phyloP scores from a whole-genome alignment of 352 stramenopile species.

The Phytophthora agathidicida region DNA sequence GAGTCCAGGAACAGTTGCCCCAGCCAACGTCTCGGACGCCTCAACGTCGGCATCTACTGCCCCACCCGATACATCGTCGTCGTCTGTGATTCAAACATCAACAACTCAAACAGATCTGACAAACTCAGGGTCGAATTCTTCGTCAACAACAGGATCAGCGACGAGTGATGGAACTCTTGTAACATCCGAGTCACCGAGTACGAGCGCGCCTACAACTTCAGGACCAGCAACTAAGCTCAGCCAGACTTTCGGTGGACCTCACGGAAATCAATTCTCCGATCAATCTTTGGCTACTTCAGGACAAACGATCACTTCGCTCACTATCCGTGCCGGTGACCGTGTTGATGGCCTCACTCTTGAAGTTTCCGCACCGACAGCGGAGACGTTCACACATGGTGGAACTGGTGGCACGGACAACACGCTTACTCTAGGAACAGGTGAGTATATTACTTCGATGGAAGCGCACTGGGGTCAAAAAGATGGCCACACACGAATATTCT shows the following conservation, averaged over 20 bases:
- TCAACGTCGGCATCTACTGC: no score
- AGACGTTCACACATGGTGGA: constrained; percentile 24
- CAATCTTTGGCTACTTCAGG: constrained; percentile 13
- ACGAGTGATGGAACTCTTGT: no score
- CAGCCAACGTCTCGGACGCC: constrained; percentile 2
- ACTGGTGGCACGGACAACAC: constrained; percentile 20
- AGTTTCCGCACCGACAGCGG: constrained; percentile 14
- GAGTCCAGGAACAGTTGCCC: constrained; percentile 11
- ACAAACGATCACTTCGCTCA: constrained; percentile 24
- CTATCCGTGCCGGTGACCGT: constrained; percentile 13
- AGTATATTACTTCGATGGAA: constrained; percentile 31
- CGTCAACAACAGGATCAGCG: no score
- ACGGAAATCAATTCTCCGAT: constrained; percentile 26
- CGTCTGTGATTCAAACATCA: no score
- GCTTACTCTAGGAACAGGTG: constrained; percentile 7
- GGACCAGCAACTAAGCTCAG: constrained; percentile 10
- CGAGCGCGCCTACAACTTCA: background rate
- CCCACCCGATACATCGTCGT: no score
- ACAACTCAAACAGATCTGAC: background rate
- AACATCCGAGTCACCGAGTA: background rate
- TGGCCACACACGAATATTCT: constrained; percentile 26
- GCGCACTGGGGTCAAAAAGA: constrained; percentile 27
- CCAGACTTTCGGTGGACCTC: constrained; percentile 23
- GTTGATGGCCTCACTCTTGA: constrained; percentile 20
- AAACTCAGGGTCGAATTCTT: background rate